Base-by-base conservation (phyloP, 2,329 filamentous ascomycete genomes). In the Aspergillus terreus region DNA sequence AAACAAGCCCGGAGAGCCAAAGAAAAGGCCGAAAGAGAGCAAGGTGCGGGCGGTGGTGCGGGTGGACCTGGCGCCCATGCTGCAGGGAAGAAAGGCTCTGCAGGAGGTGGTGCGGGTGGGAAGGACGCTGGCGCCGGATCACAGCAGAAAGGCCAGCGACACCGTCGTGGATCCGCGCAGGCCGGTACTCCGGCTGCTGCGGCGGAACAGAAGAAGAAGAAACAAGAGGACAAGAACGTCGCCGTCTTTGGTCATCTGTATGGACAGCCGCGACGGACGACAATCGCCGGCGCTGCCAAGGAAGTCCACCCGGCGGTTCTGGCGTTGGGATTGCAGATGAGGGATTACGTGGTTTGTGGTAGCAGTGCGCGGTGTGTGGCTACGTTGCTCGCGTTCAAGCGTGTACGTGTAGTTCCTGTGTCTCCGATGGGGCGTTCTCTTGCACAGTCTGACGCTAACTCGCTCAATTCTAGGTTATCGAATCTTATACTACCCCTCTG, bases 321-420 rank as follows among this genome's bases (percentile, higher is more conserved):
- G 58, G 84, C 88, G 1, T 77, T 97, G 44, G 94, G 92, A 7
- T 82, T 97, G 68, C 90, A 96, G 72, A 91, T 97, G 80, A 88
- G 87, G 62, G 86, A 85, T 54, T 97, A 96, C 72, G 82, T 85
- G 35, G 84, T 99, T 53, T 91, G 88, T 63, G 94, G 95, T 59
- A 95, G 90, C 67, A 95, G 88, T 69, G 88, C 90, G 42, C 82
- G 94, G 58, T 86, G 95, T 63, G 86, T 96, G 57, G 88, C 90
- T 30, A 97, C 91, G 62, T 76, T 99, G 43, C 75, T 94, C 58
- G 91, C 90, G 1, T 95, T 99, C 68, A 95, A 95, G 70, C 84
- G 87, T 76, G 90, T 91, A 70, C 63, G 76, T 67, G 51, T 47
- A 7, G 11, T 47, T 19, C 33, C 21, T 36, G 49, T 38, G n/a